These are phyloP conservation scores for Musa itinerans DNA, from an alignment of 176 grass and related monocot genomes.

Conservation along the genomic window DNA sequence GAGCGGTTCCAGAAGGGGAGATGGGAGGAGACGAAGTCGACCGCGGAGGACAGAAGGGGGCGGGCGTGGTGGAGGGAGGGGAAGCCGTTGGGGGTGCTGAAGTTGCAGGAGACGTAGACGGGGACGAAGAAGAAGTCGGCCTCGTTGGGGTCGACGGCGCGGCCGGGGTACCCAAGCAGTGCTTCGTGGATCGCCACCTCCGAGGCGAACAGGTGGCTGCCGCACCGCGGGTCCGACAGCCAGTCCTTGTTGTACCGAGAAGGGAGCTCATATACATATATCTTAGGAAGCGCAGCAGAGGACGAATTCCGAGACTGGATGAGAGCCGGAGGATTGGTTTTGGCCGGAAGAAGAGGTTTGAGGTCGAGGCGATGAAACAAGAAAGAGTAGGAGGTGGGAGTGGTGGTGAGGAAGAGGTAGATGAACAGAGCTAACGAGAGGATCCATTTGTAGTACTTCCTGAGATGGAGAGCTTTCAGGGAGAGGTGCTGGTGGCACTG, in stretches of 20 bases:
- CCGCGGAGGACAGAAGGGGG: slow-evolving; percentile 41
- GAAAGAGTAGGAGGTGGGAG: background rate
- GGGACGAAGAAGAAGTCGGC: slow-evolving; percentile 81
- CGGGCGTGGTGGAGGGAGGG: slow-evolving; percentile 65
- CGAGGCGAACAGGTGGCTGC: slow-evolving; percentile 65
- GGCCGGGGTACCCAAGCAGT: slow-evolving; percentile 30
- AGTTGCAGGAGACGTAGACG: slow-evolving; percentile 26
- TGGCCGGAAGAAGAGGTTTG: slow-evolving; percentile 13
- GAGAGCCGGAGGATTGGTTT: slow-evolving; percentile 10
- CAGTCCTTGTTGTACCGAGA: slow-evolving; percentile 50
- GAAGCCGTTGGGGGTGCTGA: slow-evolving; percentile 46
- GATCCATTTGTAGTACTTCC: slow-evolving; percentile 44
- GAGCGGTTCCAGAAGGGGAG: background rate
- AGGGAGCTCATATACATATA: slow-evolving; percentile 73
- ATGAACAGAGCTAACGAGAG: slow-evolving; percentile 41
- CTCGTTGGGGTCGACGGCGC: slow-evolving; percentile 34
- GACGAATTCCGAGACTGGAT: slow-evolving; percentile 6
- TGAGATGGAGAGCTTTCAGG: slow-evolving; percentile 18
- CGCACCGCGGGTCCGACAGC: slow-evolving; percentile 39
- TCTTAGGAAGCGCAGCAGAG: slow-evolving; percentile 3
- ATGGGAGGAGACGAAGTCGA: slow-evolving; percentile 30
- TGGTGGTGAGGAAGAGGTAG: slow-evolving; percentile 43
- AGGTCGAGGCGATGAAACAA: slow-evolving; percentile 6
- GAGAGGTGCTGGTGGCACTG: background rate
- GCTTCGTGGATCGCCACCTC: slow-evolving; percentile 78